Conservation (phyloP, 2,329 filamentous ascomycete species). For the Aspergillus alliaceus region DNA sequence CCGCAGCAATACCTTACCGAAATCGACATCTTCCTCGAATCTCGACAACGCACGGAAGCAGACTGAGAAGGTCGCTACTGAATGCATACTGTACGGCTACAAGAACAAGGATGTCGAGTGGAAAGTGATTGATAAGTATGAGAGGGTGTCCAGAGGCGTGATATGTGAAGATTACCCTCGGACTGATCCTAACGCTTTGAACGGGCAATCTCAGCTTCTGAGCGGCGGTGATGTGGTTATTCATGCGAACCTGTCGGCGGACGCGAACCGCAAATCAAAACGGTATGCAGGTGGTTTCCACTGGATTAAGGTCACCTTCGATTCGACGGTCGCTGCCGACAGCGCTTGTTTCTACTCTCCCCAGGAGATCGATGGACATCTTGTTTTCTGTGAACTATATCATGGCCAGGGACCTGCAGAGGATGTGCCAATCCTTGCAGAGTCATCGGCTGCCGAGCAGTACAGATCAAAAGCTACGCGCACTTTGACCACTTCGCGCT, state of each 20-base stretch:
- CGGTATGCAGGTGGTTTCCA: slow-evolving; percentile 79
- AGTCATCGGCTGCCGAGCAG: slow-evolving; percentile 26
- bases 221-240: slow-evolving; percentile 71
- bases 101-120: slow-evolving; percentile 67
- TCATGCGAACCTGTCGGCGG: slow-evolving; percentile 65
- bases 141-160: slow-evolving; percentile 73
- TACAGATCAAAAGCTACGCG: slow-evolving; percentile 31
- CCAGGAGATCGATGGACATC: slow-evolving; percentile 67
- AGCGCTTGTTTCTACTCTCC: slow-evolving; percentile 69
- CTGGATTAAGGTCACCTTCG: slow-evolving; percentile 88
- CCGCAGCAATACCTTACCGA: slow-evolving; percentile 30
- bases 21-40: slow-evolving; percentile 43
- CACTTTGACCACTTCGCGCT: slow-evolving; percentile 37
- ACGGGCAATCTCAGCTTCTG: slow-evolving; percentile 70
- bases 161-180: slow-evolving; percentile 94
- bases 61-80: slow-evolving; percentile 61
- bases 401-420: slow-evolving; percentile 62
- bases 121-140: slow-evolving; percentile 85
- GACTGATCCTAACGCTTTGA: slow-evolving; percentile 70
- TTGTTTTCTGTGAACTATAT: slow-evolving; percentile 71
- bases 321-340: slow-evolving; percentile 70
- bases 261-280: slow-evolving; percentile 77
- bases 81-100: slow-evolving; percentile 85
- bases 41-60: slow-evolving; percentile 40
- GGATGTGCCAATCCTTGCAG: slow-evolving; percentile 63